Evolutionary conservation across 2,329 filamentous ascomycete genomes (phyloP).

Genomic region (Botryotinia globosa): DNA sequence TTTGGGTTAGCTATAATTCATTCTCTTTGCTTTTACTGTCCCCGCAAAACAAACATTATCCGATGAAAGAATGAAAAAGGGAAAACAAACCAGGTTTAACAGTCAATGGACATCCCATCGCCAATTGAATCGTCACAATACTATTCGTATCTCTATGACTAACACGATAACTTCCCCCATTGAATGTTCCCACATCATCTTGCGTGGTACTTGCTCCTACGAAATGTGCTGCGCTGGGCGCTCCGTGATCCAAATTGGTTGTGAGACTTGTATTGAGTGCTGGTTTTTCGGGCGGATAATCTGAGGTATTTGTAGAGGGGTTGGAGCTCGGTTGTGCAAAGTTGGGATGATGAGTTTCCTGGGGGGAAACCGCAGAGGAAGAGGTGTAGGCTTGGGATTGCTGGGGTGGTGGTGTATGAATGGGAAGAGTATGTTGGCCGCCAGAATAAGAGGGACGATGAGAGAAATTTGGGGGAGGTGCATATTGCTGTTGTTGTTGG

Average conservation of each 20-base stretch:
- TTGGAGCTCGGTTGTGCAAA: constrained; percentile 13
- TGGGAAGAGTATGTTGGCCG: constrained; percentile 7
- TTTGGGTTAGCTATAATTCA: constrained; percentile 21
- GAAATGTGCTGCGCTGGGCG: constrained; percentile 52
- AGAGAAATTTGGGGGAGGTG: constrained; percentile 35
- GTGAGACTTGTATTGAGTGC: constrained; percentile 35
- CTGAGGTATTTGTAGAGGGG: not conserved
- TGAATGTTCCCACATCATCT: constrained; percentile 95
- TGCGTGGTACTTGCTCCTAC: constrained; percentile 59
- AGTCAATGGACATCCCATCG: constrained; percentile 78
- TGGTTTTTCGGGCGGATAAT: constrained; percentile 35
- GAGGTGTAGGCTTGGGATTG: constrained; percentile 9
- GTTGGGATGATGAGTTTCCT: constrained; percentile 28
- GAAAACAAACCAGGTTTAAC: constrained; percentile 65
- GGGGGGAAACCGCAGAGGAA: constrained; percentile 24
- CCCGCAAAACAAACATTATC: not conserved
- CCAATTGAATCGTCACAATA: constrained; percentile 83
- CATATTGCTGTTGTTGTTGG: constrained; percentile 27
- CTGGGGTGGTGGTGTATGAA: constrained; percentile 19
- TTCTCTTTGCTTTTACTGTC: not conserved
- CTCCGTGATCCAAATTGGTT: constrained; percentile 42
- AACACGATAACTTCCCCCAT: constrained; percentile 90
- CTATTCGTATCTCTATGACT: constrained; percentile 90
- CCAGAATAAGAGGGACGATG: constrained; percentile 38
- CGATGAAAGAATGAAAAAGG: not conserved